Evolutionary conservation across 2,329 filamentous ascomycete genomes (phyloP), one percentile per base, ranked within the genome.

Genomic region (Aspergillus aculeatus): DNA sequence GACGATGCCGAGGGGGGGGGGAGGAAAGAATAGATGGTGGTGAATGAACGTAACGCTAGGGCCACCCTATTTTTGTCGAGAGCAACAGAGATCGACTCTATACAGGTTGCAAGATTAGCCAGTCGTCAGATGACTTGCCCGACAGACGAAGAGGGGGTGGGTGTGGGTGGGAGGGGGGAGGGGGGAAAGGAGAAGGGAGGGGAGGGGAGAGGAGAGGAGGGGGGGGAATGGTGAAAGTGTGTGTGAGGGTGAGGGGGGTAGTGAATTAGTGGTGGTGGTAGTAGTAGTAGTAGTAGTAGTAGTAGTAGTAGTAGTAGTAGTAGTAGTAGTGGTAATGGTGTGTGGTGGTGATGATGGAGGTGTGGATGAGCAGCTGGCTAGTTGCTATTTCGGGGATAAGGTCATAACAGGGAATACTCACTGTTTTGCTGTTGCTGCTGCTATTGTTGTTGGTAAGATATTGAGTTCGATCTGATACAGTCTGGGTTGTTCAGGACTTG

Each of bases 81-180:
- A 62, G 57, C 38, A 41, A 58, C 54, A 59, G 58, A 58, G 60
- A 62, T 59, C 51, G 57, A 41, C 54, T 60, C 57, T 61, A 56
- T 31, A 63, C 60, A 62, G 63, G 62, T 60, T 62, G 60, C 60
- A 59, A 54, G 51, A 64, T 65, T 62, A 66, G 57, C 60, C 26
- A 62, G 50, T 57, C 48, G 57, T 67, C 65, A 66, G 57, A 58
- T 67, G 65, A 67, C 64, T 47, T 32, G 24, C 48, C n/a, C 32
- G 32, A 47, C 35, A 38, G 44, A 44, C 50, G 48, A 54, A 52
- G 55, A 50, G 54, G 23, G 24, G 38, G 54, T 38, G 47, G 49
- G 56, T 11, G 54, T 48, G 23, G 54, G 48, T 52, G 32, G 26
- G 29, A 50, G 21, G 44, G 48, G 58, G 57, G 58, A 54, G n/a